Evolutionary conservation across 768 basidiomycete genomes (phyloP).

Genomic region (Pleurotus cornucopiae): DNA sequence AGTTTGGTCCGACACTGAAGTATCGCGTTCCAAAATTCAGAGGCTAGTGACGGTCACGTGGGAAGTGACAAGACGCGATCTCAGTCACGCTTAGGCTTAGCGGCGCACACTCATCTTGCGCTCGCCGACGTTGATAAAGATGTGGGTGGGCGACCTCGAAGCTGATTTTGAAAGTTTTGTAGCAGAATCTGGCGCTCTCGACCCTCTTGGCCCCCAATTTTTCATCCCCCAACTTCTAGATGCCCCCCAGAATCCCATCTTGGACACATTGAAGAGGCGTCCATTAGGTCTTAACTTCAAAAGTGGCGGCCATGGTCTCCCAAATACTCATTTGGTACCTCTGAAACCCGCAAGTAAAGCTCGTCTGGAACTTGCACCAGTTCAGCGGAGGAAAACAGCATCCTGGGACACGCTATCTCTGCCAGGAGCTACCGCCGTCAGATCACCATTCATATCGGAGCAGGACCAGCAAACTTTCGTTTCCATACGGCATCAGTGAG

Average conservation of each 20-base stretch:
- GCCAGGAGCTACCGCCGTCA: conserved; percentile 23
- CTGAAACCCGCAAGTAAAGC: too few relatives aligned
- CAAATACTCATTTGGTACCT: too few relatives aligned
- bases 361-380: not conserved
- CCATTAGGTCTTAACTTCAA: not conserved
- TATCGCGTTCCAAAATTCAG: too few relatives aligned
- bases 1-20: too few relatives aligned
- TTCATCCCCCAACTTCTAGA: conserved; percentile 64
- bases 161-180: not conserved
- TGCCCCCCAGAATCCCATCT: conserved; percentile 75
- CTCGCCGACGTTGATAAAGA: not conserved
- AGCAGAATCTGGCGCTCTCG: conserved; percentile 21
- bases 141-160: not conserved
- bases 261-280: conserved; percentile 45
- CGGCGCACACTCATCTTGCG: too few relatives aligned
- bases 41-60: too few relatives aligned
- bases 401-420: conserved; percentile 63
- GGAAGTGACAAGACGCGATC: too few relatives aligned
- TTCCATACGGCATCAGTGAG: conserved; percentile 60
- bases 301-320: too few relatives aligned
- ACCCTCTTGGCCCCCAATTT: conserved; percentile 44
- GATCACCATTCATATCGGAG: conserved; percentile 66
- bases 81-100: too few relatives aligned
- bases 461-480: conserved; percentile 50
- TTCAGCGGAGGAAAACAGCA: conserved; percentile 34